phyloP scores from a whole-genome alignment of 805 yeast species.

The Pichia exigua region DNA sequence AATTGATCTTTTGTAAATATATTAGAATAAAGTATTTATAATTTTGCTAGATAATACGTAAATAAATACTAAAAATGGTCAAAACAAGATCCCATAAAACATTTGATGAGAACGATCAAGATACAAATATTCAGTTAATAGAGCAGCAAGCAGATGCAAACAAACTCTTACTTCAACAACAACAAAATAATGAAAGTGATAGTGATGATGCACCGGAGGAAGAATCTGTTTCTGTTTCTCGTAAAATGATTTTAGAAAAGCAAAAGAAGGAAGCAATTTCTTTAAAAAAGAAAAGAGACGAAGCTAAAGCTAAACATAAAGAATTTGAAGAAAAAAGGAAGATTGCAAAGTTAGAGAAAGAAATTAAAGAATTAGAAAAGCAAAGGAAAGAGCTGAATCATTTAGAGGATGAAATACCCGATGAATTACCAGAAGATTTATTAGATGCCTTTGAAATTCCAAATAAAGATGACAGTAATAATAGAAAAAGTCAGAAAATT shows the following conservation, averaged over 20 bases:
- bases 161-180: not conserved
- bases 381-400: constrained; percentile 3
- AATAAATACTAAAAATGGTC: not conserved
- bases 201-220: constrained; percentile 49
- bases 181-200: constrained; percentile 9
- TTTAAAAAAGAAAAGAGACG: constrained; percentile 8
- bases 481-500: constrained; percentile 8
- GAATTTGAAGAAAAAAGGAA: constrained; percentile 30
- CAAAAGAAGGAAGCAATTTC: constrained; percentile 16
- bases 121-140: constrained; percentile 1
- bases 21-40: not conserved
- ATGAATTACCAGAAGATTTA: constrained; percentile 33
- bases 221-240: constrained; percentile 23
- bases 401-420: constrained; percentile 21
- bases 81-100: constrained; percentile 11
- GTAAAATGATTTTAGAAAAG: constrained; percentile 16
- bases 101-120: constrained; percentile 11
- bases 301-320: constrained; percentile 15
- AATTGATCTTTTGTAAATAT: not conserved
- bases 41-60: not conserved
- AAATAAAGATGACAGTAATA: constrained; percentile 11
- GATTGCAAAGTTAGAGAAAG: constrained; percentile 25
- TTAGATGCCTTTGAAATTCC: constrained; percentile 23
- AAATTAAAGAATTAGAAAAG: constrained; percentile 14
- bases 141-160: not conserved